Evolutionary conservation across 176 grass and related monocot genomes (phyloP).

Genomic region (Bothriochloa decipiens): DNA sequence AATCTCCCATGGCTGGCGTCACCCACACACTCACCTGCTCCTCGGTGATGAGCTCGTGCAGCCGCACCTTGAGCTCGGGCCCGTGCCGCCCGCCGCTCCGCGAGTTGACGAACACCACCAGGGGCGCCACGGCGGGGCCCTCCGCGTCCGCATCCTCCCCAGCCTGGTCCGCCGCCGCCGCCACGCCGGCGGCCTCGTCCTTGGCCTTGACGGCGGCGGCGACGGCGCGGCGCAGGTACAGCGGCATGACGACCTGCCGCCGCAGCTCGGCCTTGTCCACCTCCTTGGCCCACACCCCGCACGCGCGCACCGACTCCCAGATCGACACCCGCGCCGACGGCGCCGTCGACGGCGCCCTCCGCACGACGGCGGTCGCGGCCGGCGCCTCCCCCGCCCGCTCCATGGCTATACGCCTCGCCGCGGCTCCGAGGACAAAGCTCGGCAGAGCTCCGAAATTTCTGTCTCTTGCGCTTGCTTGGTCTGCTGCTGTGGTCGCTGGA

Average conservation of each 20-base stretch:
- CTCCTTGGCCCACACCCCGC: constrained; percentile 66
- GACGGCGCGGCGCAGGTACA: constrained; percentile 65
- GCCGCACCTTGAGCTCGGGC: constrained; percentile 75
- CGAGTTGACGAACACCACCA: constrained; percentile 95
- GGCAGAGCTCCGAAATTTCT: constrained; percentile 16
- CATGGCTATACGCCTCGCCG: constrained; percentile 42
- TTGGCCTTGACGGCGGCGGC: constrained; percentile 47
- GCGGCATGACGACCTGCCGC: constrained; percentile 73
- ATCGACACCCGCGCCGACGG: constrained; percentile 76
- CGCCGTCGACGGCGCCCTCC: constrained; percentile 31
- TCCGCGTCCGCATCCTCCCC: constrained; percentile 31
- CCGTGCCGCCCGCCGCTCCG: constrained; percentile 83
- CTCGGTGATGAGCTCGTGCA: constrained; percentile 86
- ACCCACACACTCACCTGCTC: constrained; percentile 86
- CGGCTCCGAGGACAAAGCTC: constrained; percentile 26
- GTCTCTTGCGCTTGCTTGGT: background rate
- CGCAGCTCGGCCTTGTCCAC: constrained; percentile 83
- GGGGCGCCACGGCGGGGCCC: constrained; percentile 49
- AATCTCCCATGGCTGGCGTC: constrained; percentile 12
- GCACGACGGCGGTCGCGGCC: background rate
- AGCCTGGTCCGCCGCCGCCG: constrained; percentile 13
- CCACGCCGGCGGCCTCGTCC: constrained; percentile 51
- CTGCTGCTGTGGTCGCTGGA: background rate
- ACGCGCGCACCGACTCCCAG: constrained; percentile 79
- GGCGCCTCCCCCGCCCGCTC: constrained; percentile 43